phyloP scores from a whole-genome alignment of 345 rosid genomes.

The Eucalyptus guilfoylei region DNA sequence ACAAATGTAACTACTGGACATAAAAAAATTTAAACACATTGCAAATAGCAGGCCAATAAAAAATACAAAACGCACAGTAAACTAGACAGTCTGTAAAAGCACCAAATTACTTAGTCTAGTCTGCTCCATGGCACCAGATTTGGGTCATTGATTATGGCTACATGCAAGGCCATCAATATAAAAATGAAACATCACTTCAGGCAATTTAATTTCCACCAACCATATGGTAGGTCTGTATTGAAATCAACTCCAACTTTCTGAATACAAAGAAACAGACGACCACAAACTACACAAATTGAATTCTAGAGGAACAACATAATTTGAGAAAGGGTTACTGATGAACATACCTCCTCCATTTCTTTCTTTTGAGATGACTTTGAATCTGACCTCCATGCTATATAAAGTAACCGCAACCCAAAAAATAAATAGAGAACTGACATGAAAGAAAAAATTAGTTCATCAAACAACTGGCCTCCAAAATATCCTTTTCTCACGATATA shows the following conservation, averaged over 20 bases:
- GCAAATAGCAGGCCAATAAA: background rate
- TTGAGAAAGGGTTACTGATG: background rate
- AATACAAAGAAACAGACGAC: background rate
- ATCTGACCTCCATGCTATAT: conserved; percentile 99
- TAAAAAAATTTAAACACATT: background rate
- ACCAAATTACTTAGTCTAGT: background rate
- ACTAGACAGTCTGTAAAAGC: background rate
- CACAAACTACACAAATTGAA: background rate
- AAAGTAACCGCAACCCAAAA: conserved; percentile 89
- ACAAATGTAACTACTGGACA: background rate
- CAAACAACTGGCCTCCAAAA: background rate
- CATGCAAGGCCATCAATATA: background rate
- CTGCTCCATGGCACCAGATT: background rate
- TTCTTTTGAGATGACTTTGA: conserved; percentile 86
- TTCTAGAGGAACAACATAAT: background rate
- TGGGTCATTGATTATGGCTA: background rate
- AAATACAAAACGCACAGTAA: background rate
- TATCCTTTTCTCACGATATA: background rate
- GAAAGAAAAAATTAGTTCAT: background rate
- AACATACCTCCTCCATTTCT: conserved; percentile 93
- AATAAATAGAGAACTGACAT: conserved; percentile 75
- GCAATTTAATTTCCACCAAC: background rate
- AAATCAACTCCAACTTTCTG: background rate
- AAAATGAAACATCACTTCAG: background rate
- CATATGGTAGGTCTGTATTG: background rate